phyloP scores from a whole-genome alignment of 352 stramenopile genomes.

The Albugo candida region DNA sequence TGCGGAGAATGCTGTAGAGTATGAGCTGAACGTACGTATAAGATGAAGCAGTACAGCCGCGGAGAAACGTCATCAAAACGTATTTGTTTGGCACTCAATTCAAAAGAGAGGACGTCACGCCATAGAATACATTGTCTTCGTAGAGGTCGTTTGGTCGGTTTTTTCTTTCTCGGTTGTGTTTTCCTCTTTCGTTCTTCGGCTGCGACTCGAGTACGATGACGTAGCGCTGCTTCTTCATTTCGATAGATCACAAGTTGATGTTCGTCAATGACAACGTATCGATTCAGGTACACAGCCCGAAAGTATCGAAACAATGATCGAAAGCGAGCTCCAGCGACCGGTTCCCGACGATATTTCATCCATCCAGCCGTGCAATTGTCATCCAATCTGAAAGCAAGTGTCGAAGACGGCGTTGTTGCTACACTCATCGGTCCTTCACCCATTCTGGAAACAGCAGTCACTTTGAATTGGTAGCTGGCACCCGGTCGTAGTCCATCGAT shows the following conservation, averaged over 20 bases:
- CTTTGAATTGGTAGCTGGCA: slow-evolving; percentile 73
- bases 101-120: slow-evolving; percentile 36
- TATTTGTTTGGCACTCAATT: slow-evolving; percentile 44
- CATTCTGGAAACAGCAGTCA: slow-evolving; percentile 68
- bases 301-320: slow-evolving; percentile 37
- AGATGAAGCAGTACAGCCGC: slow-evolving; percentile 57
- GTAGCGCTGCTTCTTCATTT: slow-evolving; percentile 55
- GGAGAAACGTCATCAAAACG: slow-evolving; percentile 74
- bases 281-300: slow-evolving; percentile 57
- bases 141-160: slow-evolving; percentile 21
- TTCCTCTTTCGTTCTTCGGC: slow-evolving; percentile 12
- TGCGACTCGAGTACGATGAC: slow-evolving; percentile 19
- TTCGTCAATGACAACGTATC: slow-evolving; percentile 61
- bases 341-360: slow-evolving; percentile 71
- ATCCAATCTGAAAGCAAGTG: slow-evolving; percentile 51
- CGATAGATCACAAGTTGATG: slow-evolving; percentile 63
- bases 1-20: too few species aligned
- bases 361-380: slow-evolving; percentile 55
- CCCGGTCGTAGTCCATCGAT: slow-evolving; percentile 63
- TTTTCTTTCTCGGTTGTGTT: slow-evolving; percentile 37
- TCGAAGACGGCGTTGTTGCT: slow-evolving; percentile 45
- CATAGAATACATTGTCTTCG: slow-evolving; percentile 24
- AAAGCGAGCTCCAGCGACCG: slow-evolving; percentile 24
- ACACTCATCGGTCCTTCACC: slow-evolving; percentile 67
- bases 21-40: slow-evolving; percentile 18